Conservation (phyloP, 805 yeast genomes). For the Yarrowia sp. region DNA sequence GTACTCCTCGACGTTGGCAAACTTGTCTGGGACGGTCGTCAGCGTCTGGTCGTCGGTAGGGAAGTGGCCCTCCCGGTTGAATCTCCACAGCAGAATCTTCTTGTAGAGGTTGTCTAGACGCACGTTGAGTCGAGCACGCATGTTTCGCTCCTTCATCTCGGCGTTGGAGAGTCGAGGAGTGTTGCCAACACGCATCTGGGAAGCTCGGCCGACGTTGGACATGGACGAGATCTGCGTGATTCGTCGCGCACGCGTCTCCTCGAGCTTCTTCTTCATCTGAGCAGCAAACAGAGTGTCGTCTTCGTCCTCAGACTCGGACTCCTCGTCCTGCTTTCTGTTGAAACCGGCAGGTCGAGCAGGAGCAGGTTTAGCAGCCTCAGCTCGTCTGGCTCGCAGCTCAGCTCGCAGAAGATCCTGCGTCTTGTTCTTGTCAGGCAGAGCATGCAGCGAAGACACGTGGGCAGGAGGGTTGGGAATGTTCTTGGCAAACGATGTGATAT, state of each 20-base stretch:
- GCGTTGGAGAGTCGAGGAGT: slow-evolving; percentile 43
- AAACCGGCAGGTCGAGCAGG: slow-evolving; percentile 55
- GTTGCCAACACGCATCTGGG: slow-evolving; percentile 28
- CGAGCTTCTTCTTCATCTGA: slow-evolving; percentile 37
- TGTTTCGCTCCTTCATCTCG: slow-evolving; percentile 65
- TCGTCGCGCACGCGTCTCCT: slow-evolving; percentile 27
- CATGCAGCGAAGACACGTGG: slow-evolving; percentile 8
- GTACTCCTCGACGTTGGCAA: slow-evolving; percentile 62
- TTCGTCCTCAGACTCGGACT: slow-evolving; percentile 33
- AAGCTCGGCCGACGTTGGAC: slow-evolving; percentile 10
- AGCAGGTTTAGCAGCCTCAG: slow-evolving; percentile 35
- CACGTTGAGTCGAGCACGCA: slow-evolving; percentile 76
- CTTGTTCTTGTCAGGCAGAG: slow-evolving; percentile 32
- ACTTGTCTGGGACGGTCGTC: slow-evolving; percentile 53
- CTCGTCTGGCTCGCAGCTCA: slow-evolving; percentile 12
- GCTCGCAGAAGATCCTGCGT: slow-evolving; percentile 29
- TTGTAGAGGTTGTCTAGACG: slow-evolving; percentile 73
- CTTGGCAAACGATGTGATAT: slow-evolving; percentile 33
- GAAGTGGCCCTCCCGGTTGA: slow-evolving; percentile 50
- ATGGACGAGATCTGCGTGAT: slow-evolving; percentile 25
- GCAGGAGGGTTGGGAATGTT: slow-evolving; percentile 28
- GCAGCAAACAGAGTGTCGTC: slow-evolving; percentile 42
- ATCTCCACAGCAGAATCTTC: slow-evolving; percentile 75
- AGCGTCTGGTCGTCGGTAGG: slow-evolving; percentile 49
- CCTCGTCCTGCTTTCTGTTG: slow-evolving; percentile 33